Evolutionary conservation across 1,284 basidiomycete species (phyloP), one percentile per base, ranked within the genome.

Genomic region (Ganoderma sinense): DNA sequence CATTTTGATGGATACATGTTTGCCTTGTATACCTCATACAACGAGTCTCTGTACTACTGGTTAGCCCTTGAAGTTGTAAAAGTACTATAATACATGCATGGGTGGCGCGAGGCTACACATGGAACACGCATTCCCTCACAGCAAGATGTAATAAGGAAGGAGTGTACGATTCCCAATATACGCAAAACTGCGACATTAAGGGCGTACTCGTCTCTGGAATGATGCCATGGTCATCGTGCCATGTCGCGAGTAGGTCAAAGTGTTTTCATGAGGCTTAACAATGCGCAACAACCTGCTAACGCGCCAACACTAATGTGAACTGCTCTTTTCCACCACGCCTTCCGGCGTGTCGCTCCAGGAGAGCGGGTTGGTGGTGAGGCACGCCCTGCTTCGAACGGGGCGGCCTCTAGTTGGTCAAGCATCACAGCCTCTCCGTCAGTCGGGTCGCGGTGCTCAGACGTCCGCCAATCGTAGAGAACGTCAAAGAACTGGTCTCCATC

Each of bases 401-500:
- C 23, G 16, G 43, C 67, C 29, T 73, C 71, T 16, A 73, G 60
- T 20, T 45, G 59, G 13, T 29, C 41, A 1, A 73, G 29, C 16
- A 53, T 40, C 0, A 70, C 0, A 4, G 26, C 41, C 31, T 68
- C 69, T 1, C 11, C 29, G 2, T 45, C 62, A 16, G n/a, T 39
- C 2, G 39, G 51, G 40, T 31, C 33, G 41, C 11, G 31, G 11
- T 13, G 10, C 61, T 2, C n/a, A 69, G 0, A 48, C 23, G 2
- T 40, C 39, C 56, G 62, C 41, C 58, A 69, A 18, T 73, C 73
- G 63, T 65, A 56, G 20, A 72, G 26, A 4, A 69, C 61, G 36
- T 79, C 76, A 4, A 90, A 74, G 5, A 89, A 78, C 71, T 89
- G 85, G 10, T 81, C 78, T 36, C 93, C 92, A 68, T 94, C 93